These are phyloP conservation scores for Leccinum arenicola DNA, from an alignment of 768 basidiomycete species.

Conservation along the genomic window DNA sequence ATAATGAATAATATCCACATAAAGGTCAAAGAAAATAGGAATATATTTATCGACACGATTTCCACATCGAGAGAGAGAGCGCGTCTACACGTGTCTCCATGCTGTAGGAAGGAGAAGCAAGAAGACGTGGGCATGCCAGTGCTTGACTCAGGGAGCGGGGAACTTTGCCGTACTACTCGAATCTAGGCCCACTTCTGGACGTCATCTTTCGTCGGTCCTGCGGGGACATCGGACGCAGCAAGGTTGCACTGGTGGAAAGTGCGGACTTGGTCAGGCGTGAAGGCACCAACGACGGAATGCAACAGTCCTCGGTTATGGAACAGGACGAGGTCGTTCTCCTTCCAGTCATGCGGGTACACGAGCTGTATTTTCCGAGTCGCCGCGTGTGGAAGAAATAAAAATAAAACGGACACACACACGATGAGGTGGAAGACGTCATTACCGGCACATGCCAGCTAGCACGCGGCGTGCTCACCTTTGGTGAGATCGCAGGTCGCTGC, in stretches of 20 bases:
- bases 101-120: not conserved
- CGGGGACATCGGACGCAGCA: slow-evolving; percentile 48
- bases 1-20: slow-evolving; percentile 5
- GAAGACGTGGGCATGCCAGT: not conserved
- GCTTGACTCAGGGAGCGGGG: not conserved
- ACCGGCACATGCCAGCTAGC: not conserved
- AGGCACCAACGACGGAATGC: slow-evolving; percentile 69
- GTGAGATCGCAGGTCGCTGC: slow-evolving; percentile 88
- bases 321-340: slow-evolving; percentile 58
- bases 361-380: slow-evolving; percentile 33
- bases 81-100: slow-evolving; percentile 1
- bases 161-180: not conserved
- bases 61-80: not conserved
- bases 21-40: not conserved
- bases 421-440: not conserved
- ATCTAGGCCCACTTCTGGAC: slow-evolving; percentile 41
- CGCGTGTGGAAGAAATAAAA: not conserved
- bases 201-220: slow-evolving; percentile 47
- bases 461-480: slow-evolving; percentile 40
- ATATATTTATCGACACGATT: not conserved
- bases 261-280: slow-evolving; percentile 44
- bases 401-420: not conserved
- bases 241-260: slow-evolving; percentile 59
- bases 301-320: slow-evolving; percentile 74
- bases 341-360: slow-evolving; percentile 90